Percentiles rank a stretch among this genome's conserved stretches.
These are phyloP conservation scores for Raddia guianensis DNA, from an alignment of 176 grass and related monocot genomes.

Conservation along the genomic window DNA sequence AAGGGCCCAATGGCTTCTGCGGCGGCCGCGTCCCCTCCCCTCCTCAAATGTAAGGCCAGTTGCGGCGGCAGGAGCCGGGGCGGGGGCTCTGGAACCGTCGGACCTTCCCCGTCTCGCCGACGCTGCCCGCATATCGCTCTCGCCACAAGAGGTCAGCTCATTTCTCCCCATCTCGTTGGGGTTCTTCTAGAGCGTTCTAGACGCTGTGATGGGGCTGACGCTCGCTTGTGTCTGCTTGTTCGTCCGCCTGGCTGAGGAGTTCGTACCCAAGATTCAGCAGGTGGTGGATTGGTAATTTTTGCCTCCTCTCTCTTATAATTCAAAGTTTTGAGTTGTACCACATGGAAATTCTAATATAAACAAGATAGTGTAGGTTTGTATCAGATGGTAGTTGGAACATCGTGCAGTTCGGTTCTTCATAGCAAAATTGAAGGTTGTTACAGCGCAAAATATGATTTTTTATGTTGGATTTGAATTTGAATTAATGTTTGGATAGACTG, in stretches of 20 bases:
- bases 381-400: constrained; percentile 9
- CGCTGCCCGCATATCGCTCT: constrained; percentile 81
- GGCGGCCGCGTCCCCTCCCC: constrained; percentile 12
- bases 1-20: not conserved
- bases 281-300: constrained; percentile 64
- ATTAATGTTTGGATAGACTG: constrained; percentile 10
- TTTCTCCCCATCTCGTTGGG: not conserved
- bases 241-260: constrained; percentile 54
- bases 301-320: not conserved
- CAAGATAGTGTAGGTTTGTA: not conserved
- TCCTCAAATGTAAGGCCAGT: constrained; percentile 11
- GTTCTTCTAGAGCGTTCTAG: not conserved
- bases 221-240: constrained; percentile 33
- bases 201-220: not conserved
- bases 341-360: not conserved
- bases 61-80: constrained; percentile 22
- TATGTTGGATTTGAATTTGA: constrained; percentile 1
- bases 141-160: constrained; percentile 52
- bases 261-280: constrained; percentile 80
- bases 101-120: constrained; percentile 72
- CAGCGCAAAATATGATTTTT: not conserved
- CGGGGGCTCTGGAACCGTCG: constrained; percentile 58
- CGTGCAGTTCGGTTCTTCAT: not conserved
- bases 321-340: not conserved
- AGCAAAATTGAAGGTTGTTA: not conserved